phyloP scores from a whole-genome alignment of 2,329 filamentous ascomycete species.

The Chaetomium strumarium region DNA sequence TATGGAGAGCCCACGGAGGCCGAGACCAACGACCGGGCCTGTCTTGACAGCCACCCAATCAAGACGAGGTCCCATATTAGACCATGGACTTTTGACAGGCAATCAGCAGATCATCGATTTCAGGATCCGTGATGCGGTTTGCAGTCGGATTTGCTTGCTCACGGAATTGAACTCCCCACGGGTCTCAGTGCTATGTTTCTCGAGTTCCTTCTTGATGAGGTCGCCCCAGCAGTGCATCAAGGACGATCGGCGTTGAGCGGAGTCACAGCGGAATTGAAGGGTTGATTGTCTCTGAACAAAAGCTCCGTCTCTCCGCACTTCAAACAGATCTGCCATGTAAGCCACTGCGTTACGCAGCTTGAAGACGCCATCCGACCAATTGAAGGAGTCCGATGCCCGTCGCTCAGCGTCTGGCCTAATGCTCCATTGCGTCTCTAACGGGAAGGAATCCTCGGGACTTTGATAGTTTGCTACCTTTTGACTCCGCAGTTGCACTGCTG shows the following conservation, averaged over 20 bases:
- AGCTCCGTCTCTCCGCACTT: conserved; percentile 6
- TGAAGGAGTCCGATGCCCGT: not conserved
- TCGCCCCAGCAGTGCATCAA: not conserved
- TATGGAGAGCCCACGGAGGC: conserved; percentile 12
- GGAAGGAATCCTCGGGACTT: conserved; percentile 2
- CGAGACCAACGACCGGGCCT: conserved; percentile 11
- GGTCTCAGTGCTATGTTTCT: conserved; percentile 1
- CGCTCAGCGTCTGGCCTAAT: not conserved
- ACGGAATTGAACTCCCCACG: conserved; percentile 4
- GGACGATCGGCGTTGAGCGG: conserved; percentile 3
- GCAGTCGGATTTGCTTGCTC: not conserved
- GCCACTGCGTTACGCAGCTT: not conserved
- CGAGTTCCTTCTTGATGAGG: conserved; percentile 6
- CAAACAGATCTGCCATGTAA: not conserved
- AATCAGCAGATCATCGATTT: conserved; percentile 10
- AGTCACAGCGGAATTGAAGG: conserved; percentile 6
- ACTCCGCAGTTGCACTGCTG: not conserved
- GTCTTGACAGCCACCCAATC: conserved; percentile 14
- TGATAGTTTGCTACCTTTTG: conserved; percentile 10
- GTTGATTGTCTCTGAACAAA: not conserved
- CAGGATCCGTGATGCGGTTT: not conserved
- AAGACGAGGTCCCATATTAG: conserved; percentile 9
- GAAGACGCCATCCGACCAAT: conserved; percentile 8
- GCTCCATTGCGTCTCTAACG: conserved; percentile 5
- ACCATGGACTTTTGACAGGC: conserved; percentile 12